Percentiles rank a stretch among this genome's conserved stretches.
phyloP scores from a whole-genome alignment of 768 basidiomycete species.

The Pulveroboletus ravenelii region DNA sequence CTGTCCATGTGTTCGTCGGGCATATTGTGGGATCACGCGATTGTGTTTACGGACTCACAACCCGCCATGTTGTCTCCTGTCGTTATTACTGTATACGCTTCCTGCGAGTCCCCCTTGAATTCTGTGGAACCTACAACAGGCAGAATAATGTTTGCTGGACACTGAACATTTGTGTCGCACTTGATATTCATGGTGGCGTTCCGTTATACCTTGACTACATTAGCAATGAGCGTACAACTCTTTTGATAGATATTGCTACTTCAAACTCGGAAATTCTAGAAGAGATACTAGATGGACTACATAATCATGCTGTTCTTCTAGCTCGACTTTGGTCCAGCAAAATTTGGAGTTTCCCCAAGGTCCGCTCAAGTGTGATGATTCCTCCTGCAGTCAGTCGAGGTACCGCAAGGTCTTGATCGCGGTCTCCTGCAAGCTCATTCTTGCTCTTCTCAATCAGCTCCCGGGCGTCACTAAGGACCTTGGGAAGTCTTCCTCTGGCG shows the following conservation, averaged over 20 bases:
- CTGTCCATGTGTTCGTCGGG: constrained; percentile 4
- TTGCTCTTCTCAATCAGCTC: constrained; percentile 68
- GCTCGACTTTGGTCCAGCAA: constrained; percentile 29
- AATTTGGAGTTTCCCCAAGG: constrained; percentile 58
- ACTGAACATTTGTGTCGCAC: not conserved
- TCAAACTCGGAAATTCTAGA: constrained; percentile 12
- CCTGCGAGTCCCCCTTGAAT: constrained; percentile 1
- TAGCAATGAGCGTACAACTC: constrained; percentile 26
- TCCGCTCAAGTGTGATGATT: constrained; percentile 73
- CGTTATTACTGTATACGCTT: constrained; percentile 18
- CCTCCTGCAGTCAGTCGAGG: constrained; percentile 77
- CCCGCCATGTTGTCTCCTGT: constrained; percentile 18
- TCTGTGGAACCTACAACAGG: constrained; percentile 1
- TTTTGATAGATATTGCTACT: constrained; percentile 25
- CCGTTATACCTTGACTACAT: constrained; percentile 13
- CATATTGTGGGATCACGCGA: constrained; percentile 2
- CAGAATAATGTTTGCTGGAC: constrained; percentile 10
- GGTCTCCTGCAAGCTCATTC: constrained; percentile 20
- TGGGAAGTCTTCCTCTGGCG: constrained; percentile 55
- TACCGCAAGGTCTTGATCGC: constrained; percentile 49
- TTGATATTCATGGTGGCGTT: constrained; percentile 1
- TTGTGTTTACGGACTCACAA: constrained; percentile 10
- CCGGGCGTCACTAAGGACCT: constrained; percentile 61
- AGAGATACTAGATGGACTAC: constrained; percentile 13
- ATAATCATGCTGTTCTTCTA: constrained; percentile 10